Conservation (phyloP, 169 alveolate genomes). For the Plasmodium vinckei region DNA sequence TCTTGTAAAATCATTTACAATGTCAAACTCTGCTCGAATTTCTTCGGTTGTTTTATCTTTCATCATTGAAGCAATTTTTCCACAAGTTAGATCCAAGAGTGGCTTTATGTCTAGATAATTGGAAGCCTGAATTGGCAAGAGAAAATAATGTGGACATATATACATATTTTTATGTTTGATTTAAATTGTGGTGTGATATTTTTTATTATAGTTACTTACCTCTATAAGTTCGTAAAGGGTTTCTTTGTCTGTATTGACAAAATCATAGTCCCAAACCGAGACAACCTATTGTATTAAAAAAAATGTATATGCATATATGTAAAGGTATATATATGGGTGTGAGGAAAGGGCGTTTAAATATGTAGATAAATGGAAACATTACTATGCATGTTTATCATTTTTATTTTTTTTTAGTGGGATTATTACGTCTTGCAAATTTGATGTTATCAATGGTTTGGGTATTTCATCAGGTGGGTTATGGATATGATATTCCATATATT, state of each 20-base stretch:
- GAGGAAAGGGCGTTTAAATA: too few species aligned
- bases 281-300: conserved; percentile 82
- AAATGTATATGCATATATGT: too few species aligned
- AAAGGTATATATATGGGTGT: too few species aligned
- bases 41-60: conserved; percentile 96
- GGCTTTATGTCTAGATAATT: conserved; percentile 95
- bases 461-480: conserved; percentile 94
- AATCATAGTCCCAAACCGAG: conserved; percentile 94
- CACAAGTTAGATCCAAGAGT: conserved; percentile 93
- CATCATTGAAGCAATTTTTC: conserved; percentile 95
- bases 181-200: not conserved
- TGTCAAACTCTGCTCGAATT: conserved; percentile 94
- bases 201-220: conserved; percentile 63
- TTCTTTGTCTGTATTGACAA: conserved; percentile 93
- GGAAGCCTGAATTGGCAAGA: conserved; percentile 88
- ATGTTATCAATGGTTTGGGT: conserved; percentile 94
- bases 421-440: conserved; percentile 87
- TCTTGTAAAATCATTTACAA: conserved; percentile 96
- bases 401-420: not conserved
- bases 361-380: too few species aligned
- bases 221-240: conserved; percentile 92
- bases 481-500: conserved; percentile 92
- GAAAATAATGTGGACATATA: not conserved
- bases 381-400: not conserved
- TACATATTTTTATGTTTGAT: not conserved